Conservation (phyloP, 148 eudicot species). For the Cornus suecica region DNA sequence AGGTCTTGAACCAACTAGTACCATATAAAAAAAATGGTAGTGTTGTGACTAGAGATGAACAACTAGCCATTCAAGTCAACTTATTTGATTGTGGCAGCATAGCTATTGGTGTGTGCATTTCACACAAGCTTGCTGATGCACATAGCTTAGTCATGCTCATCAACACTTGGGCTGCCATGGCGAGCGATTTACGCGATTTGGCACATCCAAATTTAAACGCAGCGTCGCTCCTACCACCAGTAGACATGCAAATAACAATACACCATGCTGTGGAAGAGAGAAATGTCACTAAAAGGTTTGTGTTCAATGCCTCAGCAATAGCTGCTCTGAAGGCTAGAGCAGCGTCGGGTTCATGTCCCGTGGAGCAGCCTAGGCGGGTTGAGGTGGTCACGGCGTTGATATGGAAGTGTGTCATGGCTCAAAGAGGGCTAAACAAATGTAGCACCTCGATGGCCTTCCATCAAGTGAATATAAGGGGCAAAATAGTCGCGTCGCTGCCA, state of each 20-base stretch:
- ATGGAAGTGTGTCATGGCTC: conserved; percentile 28
- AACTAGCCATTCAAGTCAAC: conserved; percentile 36
- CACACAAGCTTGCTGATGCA: conserved; percentile 34
- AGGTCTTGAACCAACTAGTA: conserved; percentile 19
- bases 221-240: conserved; percentile 24
- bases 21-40: conserved; percentile 13
- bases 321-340: conserved; percentile 17
- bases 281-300: conserved; percentile 28
- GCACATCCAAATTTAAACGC: conserved; percentile 26
- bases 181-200: conserved; percentile 1
- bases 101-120: conserved; percentile 27
- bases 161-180: conserved; percentile 30
- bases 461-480: conserved; percentile 36
- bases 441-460: conserved; percentile 16
- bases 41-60: conserved; percentile 14
- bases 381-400: conserved; percentile 33
- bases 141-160: conserved; percentile 30
- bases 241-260: neutral
- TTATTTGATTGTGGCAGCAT: conserved; percentile 36
- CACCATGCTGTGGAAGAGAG: neutral
- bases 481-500: conserved; percentile 16
- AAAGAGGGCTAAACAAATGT: neutral
- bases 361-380: conserved; percentile 26
- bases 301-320: conserved; percentile 31
- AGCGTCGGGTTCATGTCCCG: neutral